phyloP scores from a whole-genome alignment of 2,329 filamentous ascomycete species.

The Apiospora sp. region DNA sequence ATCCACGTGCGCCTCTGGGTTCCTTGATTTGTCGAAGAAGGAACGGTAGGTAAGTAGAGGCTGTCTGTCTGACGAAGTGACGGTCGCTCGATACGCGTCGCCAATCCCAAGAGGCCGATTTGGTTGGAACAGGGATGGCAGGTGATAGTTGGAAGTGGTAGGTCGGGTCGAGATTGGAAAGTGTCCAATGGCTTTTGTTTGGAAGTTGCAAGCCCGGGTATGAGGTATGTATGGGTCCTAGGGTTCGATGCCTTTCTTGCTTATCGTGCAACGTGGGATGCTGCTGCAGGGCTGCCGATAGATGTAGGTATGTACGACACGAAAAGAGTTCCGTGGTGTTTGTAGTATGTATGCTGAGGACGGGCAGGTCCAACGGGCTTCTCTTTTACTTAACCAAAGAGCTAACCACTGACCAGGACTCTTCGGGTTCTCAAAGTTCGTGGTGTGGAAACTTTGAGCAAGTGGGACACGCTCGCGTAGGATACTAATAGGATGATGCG shows the following conservation, averaged over 20 bases:
- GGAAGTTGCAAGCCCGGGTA: neutral
- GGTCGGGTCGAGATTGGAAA: neutral
- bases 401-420: neutral
- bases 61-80: neutral
- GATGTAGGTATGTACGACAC: neutral
- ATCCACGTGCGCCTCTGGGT: conserved; percentile 5
- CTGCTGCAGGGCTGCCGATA: neutral
- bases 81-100: conserved; percentile 7
- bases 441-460: conserved; percentile 16
- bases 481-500: neutral
- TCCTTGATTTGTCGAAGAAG: conserved; percentile 18
- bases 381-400: conserved; percentile 15
- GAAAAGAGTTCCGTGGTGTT: conserved; percentile 1
- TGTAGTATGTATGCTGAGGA: neutral
- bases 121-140: neutral
- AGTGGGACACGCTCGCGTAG: conserved; percentile 5
- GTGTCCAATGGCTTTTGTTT: conserved; percentile 1
- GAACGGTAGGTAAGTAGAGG: neutral
- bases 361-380: neutral
- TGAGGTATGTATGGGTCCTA: neutral
- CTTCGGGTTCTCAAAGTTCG: conserved; percentile 2
- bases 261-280: conserved; percentile 13
- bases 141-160: neutral
- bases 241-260: neutral
- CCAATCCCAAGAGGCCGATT: neutral